phyloP scores from a whole-genome alignment of 2,329 filamentous ascomycete genomes.

The Fusarium globosum region DNA sequence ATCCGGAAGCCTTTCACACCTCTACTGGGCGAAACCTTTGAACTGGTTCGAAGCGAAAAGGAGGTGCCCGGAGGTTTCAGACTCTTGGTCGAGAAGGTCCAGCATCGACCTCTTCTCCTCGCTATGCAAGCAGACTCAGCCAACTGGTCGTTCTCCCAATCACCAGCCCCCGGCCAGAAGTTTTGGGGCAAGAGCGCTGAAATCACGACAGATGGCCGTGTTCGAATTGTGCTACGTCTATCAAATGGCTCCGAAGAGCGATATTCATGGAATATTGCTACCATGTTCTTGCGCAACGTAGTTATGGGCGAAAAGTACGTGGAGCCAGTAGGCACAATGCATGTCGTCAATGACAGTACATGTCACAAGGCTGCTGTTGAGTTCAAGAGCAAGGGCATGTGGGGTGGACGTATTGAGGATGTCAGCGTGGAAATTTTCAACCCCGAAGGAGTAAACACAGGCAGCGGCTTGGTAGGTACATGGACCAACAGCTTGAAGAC shows the following conservation, averaged over 20 bases:
- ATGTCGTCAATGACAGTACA: conserved; percentile 83
- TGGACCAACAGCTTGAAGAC: conserved; percentile 83
- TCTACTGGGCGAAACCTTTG: conserved; percentile 94
- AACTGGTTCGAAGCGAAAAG: conserved; percentile 87
- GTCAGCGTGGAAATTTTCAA: conserved; percentile 81
- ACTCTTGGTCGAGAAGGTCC: conserved; percentile 94
- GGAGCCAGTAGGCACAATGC: conserved; percentile 92
- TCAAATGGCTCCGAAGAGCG: conserved; percentile 77
- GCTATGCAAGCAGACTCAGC: conserved; percentile 92
- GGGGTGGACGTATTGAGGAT: conserved; percentile 92
- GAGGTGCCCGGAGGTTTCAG: conserved; percentile 80
- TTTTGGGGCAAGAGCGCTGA: conserved; percentile 99
- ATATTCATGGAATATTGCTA: conserved; percentile 90
- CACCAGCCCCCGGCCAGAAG: conserved; percentile 89
- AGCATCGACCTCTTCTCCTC: conserved; percentile 89
- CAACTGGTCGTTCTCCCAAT: conserved; percentile 88
- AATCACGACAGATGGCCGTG: conserved; percentile 89
- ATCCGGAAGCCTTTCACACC: conserved; percentile 98
- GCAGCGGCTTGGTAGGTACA: conserved; percentile 78
- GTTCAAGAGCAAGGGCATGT: conserved; percentile 97
- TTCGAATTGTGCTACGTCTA: conserved; percentile 77
- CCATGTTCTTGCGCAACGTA: conserved; percentile 92
- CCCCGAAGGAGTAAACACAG: conserved; percentile 71
- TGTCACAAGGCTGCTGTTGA: conserved; percentile 87
- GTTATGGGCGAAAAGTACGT: conserved; percentile 99